Evolutionary conservation across 768 basidiomycete species (phyloP).

Genomic region (Psilocybe cyanescens): DNA sequence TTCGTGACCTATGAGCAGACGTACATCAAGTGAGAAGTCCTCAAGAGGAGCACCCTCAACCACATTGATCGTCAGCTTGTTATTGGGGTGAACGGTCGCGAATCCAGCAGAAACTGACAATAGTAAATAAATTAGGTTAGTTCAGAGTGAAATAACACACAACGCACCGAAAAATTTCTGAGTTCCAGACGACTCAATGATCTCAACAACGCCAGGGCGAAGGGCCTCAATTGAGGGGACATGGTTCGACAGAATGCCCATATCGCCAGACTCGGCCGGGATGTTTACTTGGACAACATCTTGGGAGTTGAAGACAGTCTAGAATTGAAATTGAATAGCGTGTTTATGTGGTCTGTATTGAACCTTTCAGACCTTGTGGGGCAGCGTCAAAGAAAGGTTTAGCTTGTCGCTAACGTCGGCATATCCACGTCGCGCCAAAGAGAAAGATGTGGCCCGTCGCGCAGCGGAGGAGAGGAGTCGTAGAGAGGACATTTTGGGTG

Average conservation of each 20-base stretch:
- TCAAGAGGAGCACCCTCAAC: constrained; percentile 95
- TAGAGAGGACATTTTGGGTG: constrained; percentile 70
- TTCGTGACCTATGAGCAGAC: constrained; percentile 18
- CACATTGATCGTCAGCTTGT: constrained; percentile 94
- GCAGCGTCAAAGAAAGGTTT: constrained; percentile 90
- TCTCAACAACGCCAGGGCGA: constrained; percentile 92
- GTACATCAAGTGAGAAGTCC: constrained; percentile 87
- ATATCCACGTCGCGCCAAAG: constrained; percentile 78
- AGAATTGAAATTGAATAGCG: constrained; percentile 17
- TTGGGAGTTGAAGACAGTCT: constrained; percentile 90
- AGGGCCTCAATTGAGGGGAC: constrained; percentile 96
- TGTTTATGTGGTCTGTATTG: background rate
- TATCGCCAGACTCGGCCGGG: constrained; percentile 92
- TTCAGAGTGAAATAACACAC: constrained; percentile 26
- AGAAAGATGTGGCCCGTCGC: constrained; percentile 58
- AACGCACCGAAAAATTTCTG: constrained; percentile 98
- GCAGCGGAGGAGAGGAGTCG: constrained; percentile 69
- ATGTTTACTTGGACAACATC: constrained; percentile 98
- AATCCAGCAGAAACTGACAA: constrained; percentile 92
- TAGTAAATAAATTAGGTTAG: constrained; percentile 1
- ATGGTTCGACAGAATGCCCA: constrained; percentile 99
- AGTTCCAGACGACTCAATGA: constrained; percentile 78
- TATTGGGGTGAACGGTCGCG: constrained; percentile 97
- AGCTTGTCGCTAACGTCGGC: constrained; percentile 92
- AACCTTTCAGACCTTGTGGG: constrained; percentile 75